A percentile compares a stretch with the other conserved stretches of the same genome.
These are phyloP conservation scores for Calonectria leucothoes DNA, from an alignment of 2,329 filamentous ascomycete genomes.

Conservation along the genomic window DNA sequence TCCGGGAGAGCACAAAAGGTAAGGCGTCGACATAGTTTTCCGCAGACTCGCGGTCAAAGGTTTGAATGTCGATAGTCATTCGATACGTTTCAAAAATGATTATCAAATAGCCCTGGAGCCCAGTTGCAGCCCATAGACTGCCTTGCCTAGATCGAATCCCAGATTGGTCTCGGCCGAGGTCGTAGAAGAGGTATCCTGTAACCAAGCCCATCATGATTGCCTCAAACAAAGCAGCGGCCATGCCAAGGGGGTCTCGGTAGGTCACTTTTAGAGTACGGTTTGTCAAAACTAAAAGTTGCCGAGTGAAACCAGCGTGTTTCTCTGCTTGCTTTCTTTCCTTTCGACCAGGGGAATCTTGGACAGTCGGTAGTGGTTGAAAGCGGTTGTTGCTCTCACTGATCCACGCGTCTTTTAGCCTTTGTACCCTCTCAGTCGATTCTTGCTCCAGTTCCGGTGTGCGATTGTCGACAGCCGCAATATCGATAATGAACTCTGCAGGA, in stretches of 20 bases:
- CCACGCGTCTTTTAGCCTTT: constrained; percentile 73
- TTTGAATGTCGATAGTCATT: constrained; percentile 77
- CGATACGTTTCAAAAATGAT: constrained; percentile 82
- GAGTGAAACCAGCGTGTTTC: constrained; percentile 66
- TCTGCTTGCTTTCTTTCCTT: constrained; percentile 39
- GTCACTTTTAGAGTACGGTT: constrained; percentile 77
- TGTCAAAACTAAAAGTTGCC: constrained; percentile 75
- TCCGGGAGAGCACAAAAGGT: constrained; percentile 76
- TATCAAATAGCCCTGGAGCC: constrained; percentile 81
- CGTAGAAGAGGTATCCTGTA: constrained; percentile 78
- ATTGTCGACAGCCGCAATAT: constrained; percentile 80
- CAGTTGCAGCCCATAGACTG: constrained; percentile 77
- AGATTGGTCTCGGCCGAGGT: constrained; percentile 72
- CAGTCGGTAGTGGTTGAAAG: constrained; percentile 34
- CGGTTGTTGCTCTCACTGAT: constrained; percentile 47
- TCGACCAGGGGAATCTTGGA: constrained; percentile 16
- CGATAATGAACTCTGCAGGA: constrained; percentile 81
- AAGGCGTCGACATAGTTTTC: constrained; percentile 78
- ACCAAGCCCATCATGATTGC: constrained; percentile 78
- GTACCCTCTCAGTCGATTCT: constrained; percentile 68
- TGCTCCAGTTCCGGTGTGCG: constrained; percentile 74
- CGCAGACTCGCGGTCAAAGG: constrained; percentile 80
- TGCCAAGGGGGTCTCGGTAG: constrained; percentile 80
- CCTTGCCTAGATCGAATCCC: constrained; percentile 81
- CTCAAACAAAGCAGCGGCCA: constrained; percentile 76